phyloP scores from a whole-genome alignment of 2,329 filamentous ascomycete species.

The Dactylellina leptospora region DNA sequence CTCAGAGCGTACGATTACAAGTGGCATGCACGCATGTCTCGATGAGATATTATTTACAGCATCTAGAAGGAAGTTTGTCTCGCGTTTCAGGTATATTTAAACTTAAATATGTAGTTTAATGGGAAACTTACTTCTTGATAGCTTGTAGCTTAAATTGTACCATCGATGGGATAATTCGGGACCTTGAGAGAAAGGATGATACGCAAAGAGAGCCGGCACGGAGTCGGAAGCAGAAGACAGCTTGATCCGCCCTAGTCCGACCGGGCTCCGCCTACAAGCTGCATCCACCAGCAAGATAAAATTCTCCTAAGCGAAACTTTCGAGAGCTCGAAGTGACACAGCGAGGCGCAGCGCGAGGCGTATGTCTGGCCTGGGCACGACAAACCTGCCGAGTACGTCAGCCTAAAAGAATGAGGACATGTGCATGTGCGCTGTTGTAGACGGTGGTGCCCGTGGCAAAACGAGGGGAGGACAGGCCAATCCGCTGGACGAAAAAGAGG shows the following conservation, averaged over 20 bases:
- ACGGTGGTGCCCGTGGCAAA: slow-evolving; percentile 22
- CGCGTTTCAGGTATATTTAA: too few species aligned
- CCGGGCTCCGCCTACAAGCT: slow-evolving; percentile 16
- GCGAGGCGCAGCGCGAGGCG: slow-evolving; percentile 19
- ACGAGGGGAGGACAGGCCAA: neutral
- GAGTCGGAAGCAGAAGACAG: neutral
- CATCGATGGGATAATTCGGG: neutral
- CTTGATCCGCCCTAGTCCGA: neutral
- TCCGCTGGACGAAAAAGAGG: slow-evolving; percentile 19
- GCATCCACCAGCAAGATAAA: neutral
- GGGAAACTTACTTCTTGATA: too few species aligned
- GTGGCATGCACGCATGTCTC: too few species aligned
- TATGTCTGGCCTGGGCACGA: neutral
- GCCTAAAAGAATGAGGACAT: neutral
- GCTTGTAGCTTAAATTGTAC: too few species aligned
- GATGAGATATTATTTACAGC: too few species aligned
- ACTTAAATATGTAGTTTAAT: too few species aligned
- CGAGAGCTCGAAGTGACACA: slow-evolving; percentile 6
- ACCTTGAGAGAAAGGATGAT: neutral
- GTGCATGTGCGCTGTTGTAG: slow-evolving; percentile 15
- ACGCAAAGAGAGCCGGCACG: neutral
- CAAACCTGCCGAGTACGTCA: slow-evolving; percentile 42
- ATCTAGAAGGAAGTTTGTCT: too few species aligned
- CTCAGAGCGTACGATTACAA: too few species aligned
- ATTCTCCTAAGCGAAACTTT: neutral